Evolutionary conservation across 176 grass and related monocot species (phyloP), one percentile per base, ranked within the genome.

Genomic region (Carex kokanica): DNA sequence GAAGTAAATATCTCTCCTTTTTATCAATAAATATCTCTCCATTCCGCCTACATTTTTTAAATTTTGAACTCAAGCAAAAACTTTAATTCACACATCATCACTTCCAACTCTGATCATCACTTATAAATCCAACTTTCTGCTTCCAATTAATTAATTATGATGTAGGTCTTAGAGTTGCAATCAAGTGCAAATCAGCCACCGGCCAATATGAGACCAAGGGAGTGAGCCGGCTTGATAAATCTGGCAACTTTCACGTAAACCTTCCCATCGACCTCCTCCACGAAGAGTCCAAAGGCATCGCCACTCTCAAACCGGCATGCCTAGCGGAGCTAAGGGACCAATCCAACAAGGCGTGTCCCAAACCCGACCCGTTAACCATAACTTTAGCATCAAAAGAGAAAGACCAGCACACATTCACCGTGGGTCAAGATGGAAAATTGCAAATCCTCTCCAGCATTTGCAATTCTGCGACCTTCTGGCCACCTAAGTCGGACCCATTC

Each of bases 331-430:
- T 80, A 15, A 56, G 78, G 18, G 78, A 80, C 78, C 54, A 21
- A 18, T 61, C 78, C 27, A 80, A 80, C 78, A 80, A 34, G 29
- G 55, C 55, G 2, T 80, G 78, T 16, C 56, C 55, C 2, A 80
- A 80, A 80, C 78, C 78, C 8, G 29, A 80, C 3, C 56, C 55
- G 27, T 60, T 80, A 80, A 80, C 52, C 56, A 3, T 80, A 23
- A 80, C 78, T 14, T 25, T 80, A 41, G 78, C 78, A 60, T 80
- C 78, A 18, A 58, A 34, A 62, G 78, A 80, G 78, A 80, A 80
- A 40, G 78, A 80, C 54, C 56, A 80, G 24, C 78, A 80, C 25
- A 80, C 56, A 1, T 80, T 80, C 25, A 80, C 78, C 3, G 58
- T 80, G 3, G 78, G 56, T 15, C 15, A 80, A 20, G 56, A 80